Evolutionary conservation across 176 grass and related monocot genomes (phyloP).

Genomic region (Avena eriantha): DNA sequence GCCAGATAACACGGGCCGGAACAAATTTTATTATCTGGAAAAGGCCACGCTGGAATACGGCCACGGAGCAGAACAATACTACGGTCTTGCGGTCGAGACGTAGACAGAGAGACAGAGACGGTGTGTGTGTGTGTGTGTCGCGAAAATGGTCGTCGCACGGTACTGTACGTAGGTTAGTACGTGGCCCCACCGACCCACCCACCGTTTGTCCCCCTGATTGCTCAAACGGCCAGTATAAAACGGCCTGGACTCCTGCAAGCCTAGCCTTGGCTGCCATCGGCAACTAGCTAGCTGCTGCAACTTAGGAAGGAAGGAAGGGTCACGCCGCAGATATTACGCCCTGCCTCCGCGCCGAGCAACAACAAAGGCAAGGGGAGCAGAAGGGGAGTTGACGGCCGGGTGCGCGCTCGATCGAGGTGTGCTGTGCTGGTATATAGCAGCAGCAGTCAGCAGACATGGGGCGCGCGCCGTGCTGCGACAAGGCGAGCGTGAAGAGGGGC

Average conservation of each 20-base stretch:
- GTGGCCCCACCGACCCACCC: slow-evolving; percentile 6
- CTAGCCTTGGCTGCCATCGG: background rate
- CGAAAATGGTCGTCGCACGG: slow-evolving; percentile 18
- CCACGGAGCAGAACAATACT: slow-evolving; percentile 2
- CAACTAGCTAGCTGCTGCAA: background rate
- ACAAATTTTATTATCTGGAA: background rate
- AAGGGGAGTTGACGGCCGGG: background rate
- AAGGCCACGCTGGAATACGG: slow-evolving; percentile 11
- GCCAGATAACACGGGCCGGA: background rate
- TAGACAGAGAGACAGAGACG: too few species aligned
- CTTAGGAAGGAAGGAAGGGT: background rate
- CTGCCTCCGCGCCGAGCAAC: background rate
- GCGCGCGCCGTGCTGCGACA: slow-evolving; percentile 94
- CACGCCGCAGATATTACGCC: background rate
- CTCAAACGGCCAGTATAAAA: slow-evolving; percentile 44
- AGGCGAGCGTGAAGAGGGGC: slow-evolving; percentile 82
- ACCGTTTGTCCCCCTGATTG: background rate
- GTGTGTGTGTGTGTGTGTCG: background rate
- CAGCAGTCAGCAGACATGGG: slow-evolving; percentile 49
- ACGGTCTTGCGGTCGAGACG: slow-evolving; percentile 5
- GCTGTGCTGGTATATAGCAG: background rate
- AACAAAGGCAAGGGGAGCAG: background rate
- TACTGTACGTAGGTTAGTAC: background rate
- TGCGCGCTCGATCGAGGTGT: background rate
- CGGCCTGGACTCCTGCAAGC: background rate